Percentiles rank a stretch among this genome's conserved stretches.
These are phyloP conservation scores for Veloboletus limbatus DNA, from an alignment of 1,284 basidiomycete species.

Conservation along the genomic window DNA sequence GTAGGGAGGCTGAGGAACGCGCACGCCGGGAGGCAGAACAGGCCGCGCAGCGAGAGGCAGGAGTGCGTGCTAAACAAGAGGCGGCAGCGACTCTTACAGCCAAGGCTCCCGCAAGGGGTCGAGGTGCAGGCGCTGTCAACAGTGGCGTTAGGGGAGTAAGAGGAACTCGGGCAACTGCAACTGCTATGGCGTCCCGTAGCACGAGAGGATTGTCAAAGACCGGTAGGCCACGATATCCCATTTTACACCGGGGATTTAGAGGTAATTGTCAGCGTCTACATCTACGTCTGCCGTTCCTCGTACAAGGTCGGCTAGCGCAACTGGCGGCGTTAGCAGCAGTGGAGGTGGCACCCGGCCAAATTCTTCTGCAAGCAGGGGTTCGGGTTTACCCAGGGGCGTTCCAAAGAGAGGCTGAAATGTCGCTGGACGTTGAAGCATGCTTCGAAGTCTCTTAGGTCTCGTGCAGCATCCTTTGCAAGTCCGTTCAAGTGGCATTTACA, in stretches of 20 bases:
- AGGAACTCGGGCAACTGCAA: slow-evolving; percentile 47
- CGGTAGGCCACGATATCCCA: slow-evolving; percentile 15
- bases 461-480: neutral
- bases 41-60: slow-evolving; percentile 29
- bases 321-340: slow-evolving; percentile 21
- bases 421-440: neutral
- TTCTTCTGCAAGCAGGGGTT: slow-evolving; percentile 27
- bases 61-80: slow-evolving; percentile 31
- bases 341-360: slow-evolving; percentile 23
- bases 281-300: slow-evolving; percentile 23
- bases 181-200: slow-evolving; percentile 36
- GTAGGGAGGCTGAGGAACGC: slow-evolving; percentile 45
- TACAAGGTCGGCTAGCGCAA: slow-evolving; percentile 28
- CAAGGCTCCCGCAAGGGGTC: slow-evolving; percentile 30
- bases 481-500: neutral
- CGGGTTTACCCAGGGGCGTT: slow-evolving; percentile 26
- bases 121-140: slow-evolving; percentile 36
- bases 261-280: slow-evolving; percentile 13
- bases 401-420: slow-evolving; percentile 24
- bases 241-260: slow-evolving; percentile 8
- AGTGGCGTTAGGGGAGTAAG: slow-evolving; percentile 54
- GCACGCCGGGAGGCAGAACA: slow-evolving; percentile 47
- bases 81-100: slow-evolving; percentile 19
- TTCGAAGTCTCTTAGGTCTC: neutral
- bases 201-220: slow-evolving; percentile 26